Base-by-base conservation (phyloP, 2,329 filamentous ascomycete genomes). In the Pseudopithomyces maydicus region DNA sequence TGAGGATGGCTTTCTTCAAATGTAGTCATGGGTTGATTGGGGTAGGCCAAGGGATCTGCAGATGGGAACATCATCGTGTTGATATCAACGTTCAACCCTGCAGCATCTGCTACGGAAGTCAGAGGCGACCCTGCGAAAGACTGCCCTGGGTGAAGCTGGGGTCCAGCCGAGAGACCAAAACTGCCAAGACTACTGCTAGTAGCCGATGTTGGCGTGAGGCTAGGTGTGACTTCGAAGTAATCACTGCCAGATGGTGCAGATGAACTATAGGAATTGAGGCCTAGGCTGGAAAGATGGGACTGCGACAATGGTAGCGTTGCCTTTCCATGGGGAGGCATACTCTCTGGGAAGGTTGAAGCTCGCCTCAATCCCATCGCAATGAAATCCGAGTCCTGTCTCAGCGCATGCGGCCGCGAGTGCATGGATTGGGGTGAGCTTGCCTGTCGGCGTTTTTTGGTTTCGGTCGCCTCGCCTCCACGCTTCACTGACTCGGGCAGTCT, bases 11-110 rank as follows among this genome's bases (percentile, higher is more conserved):
- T 78, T 62, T 79, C 81, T 57, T 82, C 80, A 57, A 81, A 82
- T 0, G 78, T 80, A 32, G 89, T 87, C 79, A 89, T 85, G 0
- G 89, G 87, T 62, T 91, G 89, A 67, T 89, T 91, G 0, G 90
- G 90, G 67, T 94, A 95, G 0, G 88, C 89, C 61, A 94, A 89
- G 0, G 90, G 90, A 66, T 94, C 90, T 33, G 85, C 84, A 0
- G 89, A 89, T 1, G 90, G 88, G 68, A 94, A 94, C 88, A 94
- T 92, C 78, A 93, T 86, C 3, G 88, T 86, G 56, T 88, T 88
- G 6, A 93, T 82, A 70, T 91, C 90, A 62, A 79, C 76, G 55
- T 78, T 80, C 17, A 75, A 55, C 6, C 66, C 65, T 20, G 68
- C 62, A n/a, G 70, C 63, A 55, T 73, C 67, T 19, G 67, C 57